Conservation (phyloP, 1,284 basidiomycete species). For the Xerocomus minutiporus region DNA sequence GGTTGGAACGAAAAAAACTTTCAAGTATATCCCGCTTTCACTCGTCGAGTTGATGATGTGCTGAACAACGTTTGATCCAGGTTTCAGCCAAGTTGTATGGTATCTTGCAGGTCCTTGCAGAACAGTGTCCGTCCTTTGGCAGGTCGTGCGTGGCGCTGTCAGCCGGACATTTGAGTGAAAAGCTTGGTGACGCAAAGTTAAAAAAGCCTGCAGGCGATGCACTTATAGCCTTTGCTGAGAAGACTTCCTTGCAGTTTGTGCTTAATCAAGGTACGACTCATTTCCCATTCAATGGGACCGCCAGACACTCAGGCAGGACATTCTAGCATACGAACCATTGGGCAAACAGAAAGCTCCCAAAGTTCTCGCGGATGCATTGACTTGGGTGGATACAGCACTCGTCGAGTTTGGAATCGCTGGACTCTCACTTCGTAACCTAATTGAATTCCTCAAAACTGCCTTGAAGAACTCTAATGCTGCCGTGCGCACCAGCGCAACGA, state of each 20-base stretch:
- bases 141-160: conserved; percentile 82
- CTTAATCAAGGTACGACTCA: conserved; percentile 74
- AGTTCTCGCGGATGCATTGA: conserved; percentile 87
- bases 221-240: conserved; percentile 80
- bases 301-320: conserved; percentile 14
- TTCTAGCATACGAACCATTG: conserved; percentile 82
- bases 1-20: conserved; percentile 99
- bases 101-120: conserved; percentile 71
- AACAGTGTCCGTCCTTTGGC: conserved; percentile 79
- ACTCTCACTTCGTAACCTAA: conserved; percentile 77
- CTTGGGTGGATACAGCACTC: conserved; percentile 86
- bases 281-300: conserved; percentile 3
- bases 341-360: conserved; percentile 97
- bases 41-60: conserved; percentile 1
- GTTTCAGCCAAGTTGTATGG: conserved; percentile 86
- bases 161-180: conserved; percentile 86
- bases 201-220: conserved; percentile 97
- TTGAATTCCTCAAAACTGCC: conserved; percentile 86
- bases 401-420: conserved; percentile 93
- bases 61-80: conserved; percentile 37
- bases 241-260: conserved; percentile 92
- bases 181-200: conserved; percentile 94
- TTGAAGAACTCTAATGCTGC: conserved; percentile 93
- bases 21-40: conserved; percentile 56
- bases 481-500: conserved; percentile 94